Conservation (phyloP, 305 asterid genomes). For the Fraxinus latifolia region DNA sequence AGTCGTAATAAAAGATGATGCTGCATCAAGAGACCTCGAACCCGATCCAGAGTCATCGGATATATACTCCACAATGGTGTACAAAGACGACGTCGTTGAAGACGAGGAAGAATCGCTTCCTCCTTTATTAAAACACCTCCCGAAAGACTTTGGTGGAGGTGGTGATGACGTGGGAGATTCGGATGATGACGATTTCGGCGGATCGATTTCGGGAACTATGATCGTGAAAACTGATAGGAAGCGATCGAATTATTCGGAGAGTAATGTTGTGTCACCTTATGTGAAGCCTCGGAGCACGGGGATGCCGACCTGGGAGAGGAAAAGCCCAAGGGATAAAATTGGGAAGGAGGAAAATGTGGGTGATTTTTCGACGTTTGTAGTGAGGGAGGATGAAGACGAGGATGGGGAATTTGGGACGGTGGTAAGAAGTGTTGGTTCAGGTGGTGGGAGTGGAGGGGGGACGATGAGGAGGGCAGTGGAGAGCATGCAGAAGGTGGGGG, state of each 20-base stretch:
- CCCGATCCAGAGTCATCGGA: conserved; percentile 38
- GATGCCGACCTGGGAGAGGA: conserved; percentile 43
- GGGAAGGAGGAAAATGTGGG: conserved; percentile 56
- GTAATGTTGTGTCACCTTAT: conserved; percentile 29
- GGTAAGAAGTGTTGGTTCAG: conserved; percentile 57
- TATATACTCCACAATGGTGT: conserved; percentile 69
- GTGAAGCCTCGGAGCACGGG: conserved; percentile 34
- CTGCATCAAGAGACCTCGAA: conserved; percentile 25
- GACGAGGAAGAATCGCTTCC: conserved; percentile 84
- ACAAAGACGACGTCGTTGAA: conserved; percentile 47
- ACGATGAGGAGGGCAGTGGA: conserved; percentile 94
- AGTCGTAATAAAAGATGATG: conserved; percentile 35
- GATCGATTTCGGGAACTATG: conserved; percentile 73
- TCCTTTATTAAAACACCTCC: conserved; percentile 77
- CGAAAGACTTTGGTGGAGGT: conserved; percentile 81
- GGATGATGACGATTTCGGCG: conserved; percentile 40
- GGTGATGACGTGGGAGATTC: conserved; percentile 42
- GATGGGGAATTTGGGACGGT: conserved; percentile 64
- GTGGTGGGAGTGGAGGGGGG: conserved; percentile 49
- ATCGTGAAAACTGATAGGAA: conserved; percentile 60
- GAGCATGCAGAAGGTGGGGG: conserved; percentile 91
- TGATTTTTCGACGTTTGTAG: conserved; percentile 77
- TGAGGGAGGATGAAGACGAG: conserved; percentile 52
- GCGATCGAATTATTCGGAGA: conserved; percentile 39
- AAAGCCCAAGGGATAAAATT: conserved; percentile 31